A percentile compares a stretch with the other conserved stretches of the same genome.
Conservation (phyloP, 1,139 yeast genomes). For the Yamadazyma friedrichii region DNA sequence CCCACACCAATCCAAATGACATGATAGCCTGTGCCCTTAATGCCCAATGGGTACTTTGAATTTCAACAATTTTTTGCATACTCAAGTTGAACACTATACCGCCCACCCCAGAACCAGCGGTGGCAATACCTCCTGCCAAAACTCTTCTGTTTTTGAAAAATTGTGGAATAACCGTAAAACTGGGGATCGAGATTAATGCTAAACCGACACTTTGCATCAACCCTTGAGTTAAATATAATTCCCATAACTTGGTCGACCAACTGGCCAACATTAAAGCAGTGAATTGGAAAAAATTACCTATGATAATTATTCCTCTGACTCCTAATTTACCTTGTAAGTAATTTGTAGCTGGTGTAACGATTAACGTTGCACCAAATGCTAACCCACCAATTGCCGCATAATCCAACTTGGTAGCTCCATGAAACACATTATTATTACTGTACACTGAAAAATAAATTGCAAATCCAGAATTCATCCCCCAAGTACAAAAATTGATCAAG, state of each 20-base stretch:
- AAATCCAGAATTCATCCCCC: conserved; percentile 55
- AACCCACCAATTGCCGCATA: conserved; percentile 42
- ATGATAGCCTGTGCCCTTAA: conserved; percentile 36
- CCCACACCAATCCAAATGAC: conserved; percentile 28
- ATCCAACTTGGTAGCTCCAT: conserved; percentile 41
- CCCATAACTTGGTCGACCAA: conserved; percentile 50
- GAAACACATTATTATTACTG: conserved; percentile 29
- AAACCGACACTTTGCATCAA: conserved; percentile 50
- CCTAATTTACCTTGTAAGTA: conserved; percentile 40
- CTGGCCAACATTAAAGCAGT: conserved; percentile 54
- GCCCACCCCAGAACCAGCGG: conserved; percentile 63
- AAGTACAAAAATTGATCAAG: conserved; percentile 43
- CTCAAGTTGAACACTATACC: conserved; percentile 49
- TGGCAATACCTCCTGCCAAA: conserved; percentile 54
- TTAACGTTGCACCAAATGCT: conserved; percentile 37
- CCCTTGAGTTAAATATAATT: conserved; percentile 52
- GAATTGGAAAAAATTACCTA: conserved; percentile 49
- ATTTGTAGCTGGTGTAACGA: conserved; percentile 40
- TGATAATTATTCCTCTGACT: conserved; percentile 29
- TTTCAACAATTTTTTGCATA: conserved; percentile 34
- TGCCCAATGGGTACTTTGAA: conserved; percentile 32
- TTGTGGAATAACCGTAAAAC: conserved; percentile 45
- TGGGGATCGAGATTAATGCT: conserved; percentile 44
- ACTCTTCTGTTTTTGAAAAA: conserved; percentile 57
- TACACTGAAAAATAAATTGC: conserved; percentile 52